Base-by-base conservation (phyloP, 2,329 filamentous ascomycete species). In the Penicillium thymicola region DNA sequence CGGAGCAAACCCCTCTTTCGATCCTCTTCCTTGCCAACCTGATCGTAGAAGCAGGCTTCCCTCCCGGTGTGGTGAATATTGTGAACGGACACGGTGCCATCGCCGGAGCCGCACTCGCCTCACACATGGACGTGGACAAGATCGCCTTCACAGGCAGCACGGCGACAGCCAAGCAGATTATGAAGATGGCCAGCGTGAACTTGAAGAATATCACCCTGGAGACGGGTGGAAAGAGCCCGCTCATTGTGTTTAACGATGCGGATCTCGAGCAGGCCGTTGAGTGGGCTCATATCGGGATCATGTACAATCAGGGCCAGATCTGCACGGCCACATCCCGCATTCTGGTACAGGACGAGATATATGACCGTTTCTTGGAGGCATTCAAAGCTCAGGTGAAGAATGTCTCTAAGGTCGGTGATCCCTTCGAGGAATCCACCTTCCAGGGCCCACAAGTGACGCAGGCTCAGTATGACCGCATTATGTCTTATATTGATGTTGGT, bases 221-320 rank as follows among this genome's bases (percentile, higher is more conserved):
- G 55, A 72, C 70, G 83, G 86, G 86, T 37, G 86, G 86, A 54
- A 89, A 89, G 72, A 85, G 81, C 4, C 85, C 86, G 0, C 74
- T 87, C 2, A 65, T 89, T 10, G 81, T 89, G 5, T 88, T 89
- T 58, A 78, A 82, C 7, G 86, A 89, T 64, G 85, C 85, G 5
- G 84, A 89, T 58, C 66, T 89, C 25, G 84, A 87, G 5, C 83
- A 88, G 69, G 85, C 86, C 4, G 86, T 89, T 13, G 85, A 88
- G 62, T 90, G 88, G 85, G 78, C 81, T 16, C 85, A 89, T 59
- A 67, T 74, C 13, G 78, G 78, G n/a, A 79, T 81, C 63, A 78
- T 81, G 75, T 72, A 72, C 58, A 72, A 72, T 56, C 70, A 72
- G 44, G 70, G 70, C 25, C 70, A 72, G 48, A 67, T 72, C 18